Conservation (phyloP, 2,329 filamentous ascomycete genomes). For the Monilinia laxa region DNA sequence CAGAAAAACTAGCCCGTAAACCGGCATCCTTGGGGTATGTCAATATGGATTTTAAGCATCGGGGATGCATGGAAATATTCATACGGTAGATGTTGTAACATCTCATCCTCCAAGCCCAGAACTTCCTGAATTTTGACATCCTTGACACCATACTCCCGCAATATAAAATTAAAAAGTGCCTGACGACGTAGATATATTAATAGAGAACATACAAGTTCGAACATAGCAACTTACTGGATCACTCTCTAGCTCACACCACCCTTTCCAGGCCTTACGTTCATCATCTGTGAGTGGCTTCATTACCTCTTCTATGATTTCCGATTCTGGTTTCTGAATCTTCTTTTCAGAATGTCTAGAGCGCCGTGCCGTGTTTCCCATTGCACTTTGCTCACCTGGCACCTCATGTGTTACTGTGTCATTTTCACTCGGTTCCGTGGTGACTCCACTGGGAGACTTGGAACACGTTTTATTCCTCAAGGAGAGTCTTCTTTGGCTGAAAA, state of each 20-base stretch:
- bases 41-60: conserved; percentile 30
- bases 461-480: conserved; percentile 15
- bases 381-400: not conserved
- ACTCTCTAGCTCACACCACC: conserved; percentile 84
- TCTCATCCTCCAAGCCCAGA: conserved; percentile 66
- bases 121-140: conserved; percentile 76
- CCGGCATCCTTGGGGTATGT: conserved; percentile 58
- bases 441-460: conserved; percentile 16
- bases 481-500: conserved; percentile 12
- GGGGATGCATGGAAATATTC: conserved; percentile 31
- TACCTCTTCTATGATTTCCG: conserved; percentile 26
- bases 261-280: conserved; percentile 63
- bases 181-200: conserved; percentile 41
- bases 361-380: not conserved
- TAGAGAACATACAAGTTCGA: not conserved
- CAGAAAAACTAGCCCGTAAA: conserved; percentile 86
- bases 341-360: not conserved
- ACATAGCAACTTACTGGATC: conserved; percentile 65
- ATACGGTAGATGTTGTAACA: conserved; percentile 62
- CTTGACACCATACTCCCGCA: conserved; percentile 73
- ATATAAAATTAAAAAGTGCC: conserved; percentile 83
- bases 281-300: conserved; percentile 50
- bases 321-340: conserved; percentile 1
- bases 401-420: not conserved
- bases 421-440: not conserved